Conservation (phyloP, 768 basidiomycete species). For the Lactifluus pinguis region DNA sequence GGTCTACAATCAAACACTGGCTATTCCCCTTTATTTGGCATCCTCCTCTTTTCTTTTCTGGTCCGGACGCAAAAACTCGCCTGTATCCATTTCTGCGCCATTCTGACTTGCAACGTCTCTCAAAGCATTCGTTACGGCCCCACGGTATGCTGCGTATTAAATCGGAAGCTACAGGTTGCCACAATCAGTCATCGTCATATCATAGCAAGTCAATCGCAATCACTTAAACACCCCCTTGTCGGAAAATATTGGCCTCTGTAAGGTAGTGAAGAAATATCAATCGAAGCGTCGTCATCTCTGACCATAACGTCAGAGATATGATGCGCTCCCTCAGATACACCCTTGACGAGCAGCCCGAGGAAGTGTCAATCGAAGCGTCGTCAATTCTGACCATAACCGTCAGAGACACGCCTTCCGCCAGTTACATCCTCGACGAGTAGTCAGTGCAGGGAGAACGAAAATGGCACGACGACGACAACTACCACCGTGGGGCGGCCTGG, state of each 20-base stretch:
- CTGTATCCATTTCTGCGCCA: too few species aligned
- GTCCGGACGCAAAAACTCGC: too few species aligned
- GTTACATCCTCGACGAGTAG: background rate
- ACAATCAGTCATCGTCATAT: too few species aligned
- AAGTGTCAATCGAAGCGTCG: background rate
- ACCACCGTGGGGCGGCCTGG: background rate
- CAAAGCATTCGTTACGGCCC: too few species aligned
- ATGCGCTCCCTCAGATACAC: background rate
- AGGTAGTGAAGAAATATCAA: slow-evolving; percentile 18
- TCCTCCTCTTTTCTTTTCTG: too few species aligned
- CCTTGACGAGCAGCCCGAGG: slow-evolving; percentile 8
- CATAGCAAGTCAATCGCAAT: too few species aligned
- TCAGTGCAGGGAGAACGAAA: slow-evolving; percentile 37
- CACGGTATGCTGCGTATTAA: too few species aligned
- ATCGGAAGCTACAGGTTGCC: too few species aligned
- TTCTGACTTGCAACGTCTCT: too few species aligned
- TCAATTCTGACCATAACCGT: slow-evolving; percentile 8
- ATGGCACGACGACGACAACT: slow-evolving; percentile 41
- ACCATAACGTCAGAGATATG: slow-evolving; percentile 8
- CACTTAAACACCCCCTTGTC: background rate
- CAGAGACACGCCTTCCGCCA: slow-evolving; percentile 1
- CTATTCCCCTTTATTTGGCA: too few species aligned
- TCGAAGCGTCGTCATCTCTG: slow-evolving; percentile 3
- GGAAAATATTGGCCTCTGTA: slow-evolving; percentile 25
- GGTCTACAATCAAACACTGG: too few species aligned